Conservation (phyloP, 2,329 filamentous ascomycete species). For the Fusarium chaquense region DNA sequence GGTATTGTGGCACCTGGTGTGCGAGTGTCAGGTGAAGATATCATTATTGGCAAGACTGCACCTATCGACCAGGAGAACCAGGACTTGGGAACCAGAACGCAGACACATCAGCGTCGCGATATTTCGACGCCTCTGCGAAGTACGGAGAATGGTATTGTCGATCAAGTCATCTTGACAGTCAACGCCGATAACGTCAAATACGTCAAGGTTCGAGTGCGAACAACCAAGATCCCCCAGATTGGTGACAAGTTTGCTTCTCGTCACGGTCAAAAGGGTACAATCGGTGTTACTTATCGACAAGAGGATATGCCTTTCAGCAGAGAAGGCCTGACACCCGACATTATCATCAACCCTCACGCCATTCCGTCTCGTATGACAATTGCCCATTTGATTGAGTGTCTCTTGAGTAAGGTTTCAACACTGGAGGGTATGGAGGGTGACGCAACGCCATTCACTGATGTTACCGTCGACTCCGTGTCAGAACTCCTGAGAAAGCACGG, state of each 20-base stretch:
- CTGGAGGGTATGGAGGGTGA: conserved; percentile 96
- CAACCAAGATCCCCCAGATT: conserved; percentile 98
- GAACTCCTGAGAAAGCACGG: conserved; percentile 87
- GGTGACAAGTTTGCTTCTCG: conserved; percentile 99
- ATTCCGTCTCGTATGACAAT: conserved; percentile 99
- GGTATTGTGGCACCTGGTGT: conserved; percentile 94
- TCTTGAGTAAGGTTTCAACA: conserved; percentile 94
- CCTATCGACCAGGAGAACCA: conserved; percentile 93
- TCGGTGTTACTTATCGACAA: conserved; percentile 96
- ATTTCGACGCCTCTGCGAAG: conserved; percentile 94
- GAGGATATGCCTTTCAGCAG: conserved; percentile 99
- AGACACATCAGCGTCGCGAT: conserved; percentile 91
- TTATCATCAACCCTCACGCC: conserved; percentile 99
- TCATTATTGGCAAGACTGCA: conserved; percentile 98
- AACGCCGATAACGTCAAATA: conserved; percentile 95
- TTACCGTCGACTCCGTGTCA: conserved; percentile 95
- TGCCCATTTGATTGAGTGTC: conserved; percentile 99
- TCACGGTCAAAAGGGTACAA: conserved; percentile 99
- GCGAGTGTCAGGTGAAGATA: conserved; percentile 95
- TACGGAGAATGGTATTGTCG: conserved; percentile 96
- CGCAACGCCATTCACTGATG: conserved; percentile 96
- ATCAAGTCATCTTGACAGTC: conserved; percentile 92
- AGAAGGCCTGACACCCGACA: conserved; percentile 91
- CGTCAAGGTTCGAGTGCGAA: conserved; percentile 96
- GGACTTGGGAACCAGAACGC: conserved; percentile 92